Base-by-base conservation (phyloP, 768 basidiomycete genomes). In the Calocera viscosa region DNA sequence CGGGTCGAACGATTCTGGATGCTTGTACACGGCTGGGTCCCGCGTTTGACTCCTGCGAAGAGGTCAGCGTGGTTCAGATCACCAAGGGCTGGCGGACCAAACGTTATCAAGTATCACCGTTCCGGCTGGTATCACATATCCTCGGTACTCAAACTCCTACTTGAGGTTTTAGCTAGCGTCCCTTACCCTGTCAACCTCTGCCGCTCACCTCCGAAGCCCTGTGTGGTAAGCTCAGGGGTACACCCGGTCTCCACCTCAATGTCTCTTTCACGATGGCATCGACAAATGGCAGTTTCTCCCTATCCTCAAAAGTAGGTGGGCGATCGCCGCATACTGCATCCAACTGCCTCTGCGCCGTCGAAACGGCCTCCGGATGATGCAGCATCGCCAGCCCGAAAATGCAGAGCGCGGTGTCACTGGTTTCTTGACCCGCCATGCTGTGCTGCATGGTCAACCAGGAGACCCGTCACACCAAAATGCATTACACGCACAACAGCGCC, bases 321-420 rank as follows among this genome's bases (percentile, higher is more conserved):
- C 83, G 79, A 63, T 77, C 73, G 65, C 19, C 41, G 35, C 35
- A 41, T 3, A 82, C 78, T 60, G 68, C 70, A 72, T 86, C 84
- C 40, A 86, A 74, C 72, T 86, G 82, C 49, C 74, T 75, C 69
- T 85, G 85, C 11, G 77, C 79, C 71, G 78, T 80, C 68, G 72
- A 75, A 64, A 82, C 78, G n/a, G 82, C 78, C 2, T 80, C 75
- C 17, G 85, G 84, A 71, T 84, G 72, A 34, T 81, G 75, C 60
- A 82, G 75, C 82, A 85, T 84, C 2, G 83, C 81, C 12, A 84
- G 78, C 30, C 83, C 68, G 71, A 85, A 84, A 1, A 79, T 77
- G 35, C 80, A 76, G 39, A 85, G 72, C 16, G 80, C 76, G 17
- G 82, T 32, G 53, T 26, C 5, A 26, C 14, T 60, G 26, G 53